Evolutionary conservation across 2,329 filamentous ascomycete species (phyloP), one percentile per base, ranked within the genome.

Genomic region (Fusarium incarnatum): DNA sequence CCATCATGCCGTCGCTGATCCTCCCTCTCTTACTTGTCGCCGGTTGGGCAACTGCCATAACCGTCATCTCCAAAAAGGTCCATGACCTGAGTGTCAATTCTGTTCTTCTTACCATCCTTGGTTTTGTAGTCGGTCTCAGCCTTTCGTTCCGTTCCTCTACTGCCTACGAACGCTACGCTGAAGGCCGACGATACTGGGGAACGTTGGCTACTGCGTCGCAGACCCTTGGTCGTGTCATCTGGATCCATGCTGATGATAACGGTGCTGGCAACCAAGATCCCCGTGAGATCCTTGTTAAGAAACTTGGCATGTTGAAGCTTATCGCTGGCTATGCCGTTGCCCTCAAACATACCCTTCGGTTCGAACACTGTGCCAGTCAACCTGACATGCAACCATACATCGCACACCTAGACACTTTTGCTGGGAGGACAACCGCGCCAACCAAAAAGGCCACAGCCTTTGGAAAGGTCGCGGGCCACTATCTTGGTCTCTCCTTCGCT

Each of bases 291-390:
- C 74, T 94, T 2, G 82, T 95, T 8, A 86, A 83, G 56, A 95
- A 94, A 79, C 76, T 93, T 82, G 89, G 89, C 9, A 89, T 89
- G 9, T 86, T 96, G 78, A 95, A 96, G 76, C 84, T 96, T 18
- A 85, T 96, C 67, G 86, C 93, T 27, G 91, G 92, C 2, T 96
- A 92, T 75, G 87, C 92, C 23, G 84, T 92, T 18, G 83, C 93
- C 2, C 83, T 96, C 58, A 95, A 95, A 81, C 93, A 96, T 80
- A 91, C 89, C 73, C 87, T 96, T 30, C 92, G 93, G 27, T 95
- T 95, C 78, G 93, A 97, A 78, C 92, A 93, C 2, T 93, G 92
- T 73, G 88, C 90, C 27, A 87, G 90, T 55, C 94, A 96, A 78
- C 86, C 90, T 3, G 93, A 96, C 75, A 84, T 96, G 9, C 82